Evolutionary conservation across 2,329 filamentous ascomycete species (phyloP), one percentile per base, ranked within the genome.

Genomic region (Pseudopithomyces chartarum): DNA sequence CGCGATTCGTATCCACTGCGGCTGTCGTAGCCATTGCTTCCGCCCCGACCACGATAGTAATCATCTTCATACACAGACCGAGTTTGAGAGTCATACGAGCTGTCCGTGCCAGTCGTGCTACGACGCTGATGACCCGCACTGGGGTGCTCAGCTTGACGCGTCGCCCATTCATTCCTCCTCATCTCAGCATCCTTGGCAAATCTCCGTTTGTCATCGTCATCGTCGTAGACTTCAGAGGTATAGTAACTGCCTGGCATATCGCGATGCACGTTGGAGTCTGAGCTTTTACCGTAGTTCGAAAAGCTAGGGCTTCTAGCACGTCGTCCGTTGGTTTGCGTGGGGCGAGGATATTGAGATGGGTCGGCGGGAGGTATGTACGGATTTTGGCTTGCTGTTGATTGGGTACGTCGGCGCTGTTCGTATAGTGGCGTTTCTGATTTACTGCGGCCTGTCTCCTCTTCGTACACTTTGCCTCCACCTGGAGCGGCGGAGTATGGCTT

Each of bases 401-500:
- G 68, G 10, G 71, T 62, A n/a, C 70, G 67, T 43, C 60, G 65
- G 13, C 66, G 69, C 39, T 66, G 67, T 7, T 69, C 65, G 6
- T 63, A 59, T 12, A 56, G 39, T 6, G 63, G 59, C 23, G 60
- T 45, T 19, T 76, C 73, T 3, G 67, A 61, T 15, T 70, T 40
- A 48, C 65, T 67, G n/a, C 62, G 58, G 23, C 55, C 66, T 34
- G 58, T 61, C 5, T 67, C 63, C 22, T 75, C 70, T 1, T 81
- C 79, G 57, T 87, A 84, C 2, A 79, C 70, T 68, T 87, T 89
- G 7, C 86, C 87, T 23, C 75, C 78, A 10, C 86, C 86, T 15
- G 85, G 85, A 22, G 83, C 82, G 1, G 82, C 83, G 23, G 76
- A 78, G 65, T 90, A 90, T 0, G 87, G 87, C 58, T 89, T 85